Evolutionary conservation across 805 yeast genomes (phyloP), one percentile per base, ranked within the genome.

Genomic region (Kluyveromyces lactis): DNA sequence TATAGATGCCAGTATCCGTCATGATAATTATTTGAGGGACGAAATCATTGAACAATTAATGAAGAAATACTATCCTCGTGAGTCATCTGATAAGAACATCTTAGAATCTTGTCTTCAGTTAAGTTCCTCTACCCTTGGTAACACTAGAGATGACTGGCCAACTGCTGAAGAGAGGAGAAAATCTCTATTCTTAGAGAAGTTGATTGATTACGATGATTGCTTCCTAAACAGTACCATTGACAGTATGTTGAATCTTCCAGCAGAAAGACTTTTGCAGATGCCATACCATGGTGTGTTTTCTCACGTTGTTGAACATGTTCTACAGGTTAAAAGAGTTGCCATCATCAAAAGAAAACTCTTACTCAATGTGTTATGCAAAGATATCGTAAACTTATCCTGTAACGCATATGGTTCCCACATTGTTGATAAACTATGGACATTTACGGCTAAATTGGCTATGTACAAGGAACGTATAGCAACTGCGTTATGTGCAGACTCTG

Each of bases 351-450:
- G 94, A 45, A 78, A 86, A 52, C 71, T 78, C 48, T 59, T 92
- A 21, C 62, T 90, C 47, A 87, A 89, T 55, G 62, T 70, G 8
- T 69, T 85, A 44, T 62, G 75, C 32, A 76, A 76, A 27, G 67
- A 75, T 30, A 71, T 75, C 19, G 77, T 69, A 17, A 71, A 67
- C 4, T 67, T 90, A 45, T 70, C 95, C 0, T 80, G 94, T 53
- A 82, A 87, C 53, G 83, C 95, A 0, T 85, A 86, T 45, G 97
- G 95, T 1, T 87, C 97, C 2, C 97, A 89, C 57, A 73, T 89
- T 21, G 80, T 86, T 29, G 98, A 90, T 59, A 77, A 75, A 43
- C 66, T 86, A 33, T 87, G 96, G 95, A 62, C 58, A 12, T 87
- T 86, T 56, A 79, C 95, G 0, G 68, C 77, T 24, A 77, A 79